phyloP scores from a whole-genome alignment of 352 stramenopile species.

The Globisporangium abappressorium region DNA sequence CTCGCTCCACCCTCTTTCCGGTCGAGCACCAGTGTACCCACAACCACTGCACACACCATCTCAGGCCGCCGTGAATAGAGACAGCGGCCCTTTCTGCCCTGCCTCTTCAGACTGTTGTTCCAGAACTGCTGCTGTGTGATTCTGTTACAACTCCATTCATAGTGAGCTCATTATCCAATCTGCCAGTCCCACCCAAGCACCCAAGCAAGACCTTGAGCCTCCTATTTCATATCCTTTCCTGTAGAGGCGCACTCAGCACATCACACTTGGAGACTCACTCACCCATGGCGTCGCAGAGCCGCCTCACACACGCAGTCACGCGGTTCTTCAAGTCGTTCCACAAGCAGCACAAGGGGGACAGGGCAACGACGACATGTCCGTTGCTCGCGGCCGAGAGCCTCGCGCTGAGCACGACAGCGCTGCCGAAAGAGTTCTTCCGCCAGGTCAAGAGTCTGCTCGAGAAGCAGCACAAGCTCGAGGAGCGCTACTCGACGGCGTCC shows the following conservation, averaged over 20 bases:
- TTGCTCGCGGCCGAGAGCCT: slow-evolving; percentile 17
- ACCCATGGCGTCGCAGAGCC: slow-evolving; percentile 22
- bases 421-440: slow-evolving; percentile 37
- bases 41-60: neutral
- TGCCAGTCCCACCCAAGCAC: neutral
- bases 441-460: slow-evolving; percentile 18
- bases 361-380: slow-evolving; percentile 16
- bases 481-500: slow-evolving; percentile 15
- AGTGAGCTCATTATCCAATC: slow-evolving; percentile 1
- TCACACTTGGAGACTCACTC: no score
- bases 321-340: slow-evolving; percentile 42
- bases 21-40: neutral
- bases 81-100: neutral
- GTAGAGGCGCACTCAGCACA: neutral
- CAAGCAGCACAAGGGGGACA: slow-evolving; percentile 20
- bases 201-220: no score
- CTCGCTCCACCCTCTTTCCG: neutral
- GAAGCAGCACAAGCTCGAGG: slow-evolving; percentile 13
- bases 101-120: neutral
- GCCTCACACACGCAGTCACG: slow-evolving; percentile 38
- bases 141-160: neutral
- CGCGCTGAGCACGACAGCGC: slow-evolving; percentile 1
- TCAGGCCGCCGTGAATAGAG: neutral
- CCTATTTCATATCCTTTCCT: neutral
- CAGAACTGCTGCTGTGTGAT: no score